Percentiles rank a stretch among this genome's conserved stretches.
Evolutionary conservation across 257 asterid genomes (phyloP).

Genomic region (Vinca minor): DNA sequence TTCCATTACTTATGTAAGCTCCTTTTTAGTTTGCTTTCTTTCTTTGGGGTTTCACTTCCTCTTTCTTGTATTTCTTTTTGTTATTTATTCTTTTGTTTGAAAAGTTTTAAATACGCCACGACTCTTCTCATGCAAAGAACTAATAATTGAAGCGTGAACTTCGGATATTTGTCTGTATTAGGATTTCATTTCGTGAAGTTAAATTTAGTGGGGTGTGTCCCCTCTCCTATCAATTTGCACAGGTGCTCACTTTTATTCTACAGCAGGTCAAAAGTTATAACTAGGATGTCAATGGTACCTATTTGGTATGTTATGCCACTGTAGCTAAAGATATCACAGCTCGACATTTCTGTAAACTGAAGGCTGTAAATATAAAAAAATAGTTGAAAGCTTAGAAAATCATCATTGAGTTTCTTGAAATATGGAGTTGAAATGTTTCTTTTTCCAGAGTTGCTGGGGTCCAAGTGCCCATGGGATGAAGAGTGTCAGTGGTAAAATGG

Average conservation of each 20-base stretch:
- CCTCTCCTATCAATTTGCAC: background rate
- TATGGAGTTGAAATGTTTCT: conserved; percentile 2
- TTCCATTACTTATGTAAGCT: too few species aligned
- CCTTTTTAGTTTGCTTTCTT: too few species aligned
- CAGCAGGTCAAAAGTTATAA: background rate
- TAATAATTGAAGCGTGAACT: too few species aligned
- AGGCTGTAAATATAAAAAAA: background rate
- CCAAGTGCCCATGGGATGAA: conserved; percentile 77
- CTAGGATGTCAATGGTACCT: background rate
- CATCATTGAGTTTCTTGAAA: background rate
- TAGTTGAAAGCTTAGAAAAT: background rate
- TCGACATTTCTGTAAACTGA: background rate
- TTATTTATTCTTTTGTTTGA: too few species aligned
- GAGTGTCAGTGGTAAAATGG: conserved; percentile 72
- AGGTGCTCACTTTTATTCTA: background rate
- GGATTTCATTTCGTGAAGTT: background rate
- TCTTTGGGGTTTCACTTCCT: too few species aligned
- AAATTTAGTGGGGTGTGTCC: background rate
- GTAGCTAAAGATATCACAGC: background rate
- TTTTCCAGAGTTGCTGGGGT: conserved; percentile 64
- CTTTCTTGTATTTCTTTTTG: too few species aligned
- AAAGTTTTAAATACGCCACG: too few species aligned
- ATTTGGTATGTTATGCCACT: background rate
- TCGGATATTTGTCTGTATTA: too few species aligned
- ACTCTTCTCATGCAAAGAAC: too few species aligned